Conservation (phyloP, 2,329 filamentous ascomycete species). For the Colletotrichum plurivorum region DNA sequence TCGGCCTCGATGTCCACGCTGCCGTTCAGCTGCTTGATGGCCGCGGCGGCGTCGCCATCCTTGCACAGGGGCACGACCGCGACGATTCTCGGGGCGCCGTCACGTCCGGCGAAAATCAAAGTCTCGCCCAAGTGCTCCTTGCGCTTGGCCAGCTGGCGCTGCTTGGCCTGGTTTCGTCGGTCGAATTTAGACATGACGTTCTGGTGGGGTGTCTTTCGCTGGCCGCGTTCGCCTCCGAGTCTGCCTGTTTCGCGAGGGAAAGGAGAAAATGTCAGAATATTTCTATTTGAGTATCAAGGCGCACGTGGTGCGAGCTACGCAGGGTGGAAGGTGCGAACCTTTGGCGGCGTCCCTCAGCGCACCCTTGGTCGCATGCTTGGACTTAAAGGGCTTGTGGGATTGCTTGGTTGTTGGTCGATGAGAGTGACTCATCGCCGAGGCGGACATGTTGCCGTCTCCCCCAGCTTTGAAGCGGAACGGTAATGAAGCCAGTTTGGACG, state of each 20-base stretch:
- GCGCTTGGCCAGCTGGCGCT: constrained; percentile 87
- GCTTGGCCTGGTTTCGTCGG: constrained; percentile 93
- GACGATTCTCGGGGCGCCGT: constrained; percentile 89
- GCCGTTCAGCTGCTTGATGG: constrained; percentile 79
- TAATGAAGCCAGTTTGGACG: constrained; percentile 74
- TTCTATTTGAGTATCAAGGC: background rate
- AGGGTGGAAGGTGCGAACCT: constrained; percentile 64
- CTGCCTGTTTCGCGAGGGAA: constrained; percentile 71
- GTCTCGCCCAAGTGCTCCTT: constrained; percentile 84
- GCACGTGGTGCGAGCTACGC: background rate
- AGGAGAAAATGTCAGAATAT: background rate
- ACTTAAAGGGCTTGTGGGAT: constrained; percentile 92
- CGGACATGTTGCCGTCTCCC: constrained; percentile 81
- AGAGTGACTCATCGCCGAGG: constrained; percentile 80
- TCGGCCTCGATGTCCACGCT: constrained; percentile 85
- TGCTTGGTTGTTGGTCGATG: constrained; percentile 94
- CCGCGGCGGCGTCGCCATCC: constrained; percentile 76
- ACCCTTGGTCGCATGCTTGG: constrained; percentile 89
- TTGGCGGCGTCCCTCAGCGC: constrained; percentile 88
- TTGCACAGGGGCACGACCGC: constrained; percentile 88
- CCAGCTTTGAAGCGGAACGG: constrained; percentile 92
- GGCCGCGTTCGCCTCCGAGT: constrained; percentile 76
- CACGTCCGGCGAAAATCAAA: constrained; percentile 86
- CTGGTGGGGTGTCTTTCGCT: constrained; percentile 91
- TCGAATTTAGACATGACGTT: constrained; percentile 98